Evolutionary conservation across 169 alveolate genomes (phyloP).

Genomic region (Eimeria necatrix): DNA sequence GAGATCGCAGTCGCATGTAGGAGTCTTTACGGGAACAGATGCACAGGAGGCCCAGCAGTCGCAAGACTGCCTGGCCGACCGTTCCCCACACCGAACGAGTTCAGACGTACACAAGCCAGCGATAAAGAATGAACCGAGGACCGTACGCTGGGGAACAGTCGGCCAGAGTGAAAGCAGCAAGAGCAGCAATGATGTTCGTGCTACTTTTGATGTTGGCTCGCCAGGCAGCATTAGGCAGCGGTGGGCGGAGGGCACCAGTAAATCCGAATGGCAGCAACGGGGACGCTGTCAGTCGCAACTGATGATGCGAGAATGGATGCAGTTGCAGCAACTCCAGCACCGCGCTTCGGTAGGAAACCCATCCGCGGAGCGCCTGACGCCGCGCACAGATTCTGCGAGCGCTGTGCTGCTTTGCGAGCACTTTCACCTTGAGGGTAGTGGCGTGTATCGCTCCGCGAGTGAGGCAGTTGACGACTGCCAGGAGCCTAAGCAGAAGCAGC

Average conservation of each 20-base stretch:
- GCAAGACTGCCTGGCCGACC: not conserved
- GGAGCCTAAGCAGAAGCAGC: constrained; percentile 8
- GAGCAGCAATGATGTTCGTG: not conserved
- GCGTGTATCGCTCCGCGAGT: constrained; percentile 55
- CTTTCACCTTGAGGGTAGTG: constrained; percentile 75
- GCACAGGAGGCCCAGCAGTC: not conserved
- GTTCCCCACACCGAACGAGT: not conserved
- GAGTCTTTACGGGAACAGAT: not conserved
- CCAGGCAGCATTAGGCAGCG: constrained; percentile 13
- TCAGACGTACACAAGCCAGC: not conserved
- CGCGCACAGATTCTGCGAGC: constrained; percentile 40
- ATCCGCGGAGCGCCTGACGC: constrained; percentile 41
- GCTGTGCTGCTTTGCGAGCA: constrained; percentile 82
- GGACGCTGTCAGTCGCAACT: not conserved
- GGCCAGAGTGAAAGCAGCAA: constrained; percentile 23
- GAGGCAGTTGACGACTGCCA: not conserved
- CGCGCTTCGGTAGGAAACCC: constrained; percentile 6
- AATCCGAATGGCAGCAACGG: constrained; percentile 24
- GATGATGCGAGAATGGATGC: constrained; percentile 43
- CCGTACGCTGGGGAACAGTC: constrained; percentile 44
- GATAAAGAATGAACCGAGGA: not conserved
- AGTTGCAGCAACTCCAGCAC: constrained; percentile 63
- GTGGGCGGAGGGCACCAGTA: not conserved
- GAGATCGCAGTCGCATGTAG: constrained; percentile 33
- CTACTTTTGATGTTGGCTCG: not conserved